Evolutionary conservation across 805 yeast species (phyloP).

Genomic region (Schizosaccharomyces lindneri): DNA sequence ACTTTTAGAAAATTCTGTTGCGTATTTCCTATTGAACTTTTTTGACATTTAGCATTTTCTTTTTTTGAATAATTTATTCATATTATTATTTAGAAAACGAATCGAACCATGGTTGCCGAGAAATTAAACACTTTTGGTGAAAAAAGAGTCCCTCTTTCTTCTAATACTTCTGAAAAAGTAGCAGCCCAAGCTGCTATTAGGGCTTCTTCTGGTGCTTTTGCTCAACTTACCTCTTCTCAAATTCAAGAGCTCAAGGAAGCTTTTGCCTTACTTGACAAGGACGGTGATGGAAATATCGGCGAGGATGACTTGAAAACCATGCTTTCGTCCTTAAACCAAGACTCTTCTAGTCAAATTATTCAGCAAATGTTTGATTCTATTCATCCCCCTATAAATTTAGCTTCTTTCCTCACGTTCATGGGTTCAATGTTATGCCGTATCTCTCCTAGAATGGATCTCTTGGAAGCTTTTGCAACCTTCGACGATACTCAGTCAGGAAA

Average conservation of each 20-base stretch:
- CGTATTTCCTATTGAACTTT: no score
- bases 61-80: no score
- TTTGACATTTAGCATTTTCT: no score
- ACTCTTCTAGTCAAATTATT: conserved; percentile 19
- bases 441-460: conserved; percentile 26
- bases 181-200: background rate
- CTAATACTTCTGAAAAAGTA: background rate
- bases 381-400: conserved; percentile 27
- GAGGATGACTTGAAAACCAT: background rate
- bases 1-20: no score
- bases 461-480: conserved; percentile 35
- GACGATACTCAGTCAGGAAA: conserved; percentile 8
- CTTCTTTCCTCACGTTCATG: conserved; percentile 40
- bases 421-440: conserved; percentile 28
- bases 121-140: background rate
- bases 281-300: conserved; percentile 1
- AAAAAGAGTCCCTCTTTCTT: background rate
- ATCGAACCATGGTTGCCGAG: background rate
- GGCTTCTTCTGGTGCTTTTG: background rate
- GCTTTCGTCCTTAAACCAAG: conserved; percentile 13
- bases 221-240: conserved; percentile 22
- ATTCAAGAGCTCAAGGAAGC: conserved; percentile 95
- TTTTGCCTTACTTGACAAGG: conserved; percentile 70
- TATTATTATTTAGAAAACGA: no score
- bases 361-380: conserved; percentile 23